These are phyloP conservation scores for Henningerozyma blattae DNA, from an alignment of 805 yeast species.

Conservation along the genomic window DNA sequence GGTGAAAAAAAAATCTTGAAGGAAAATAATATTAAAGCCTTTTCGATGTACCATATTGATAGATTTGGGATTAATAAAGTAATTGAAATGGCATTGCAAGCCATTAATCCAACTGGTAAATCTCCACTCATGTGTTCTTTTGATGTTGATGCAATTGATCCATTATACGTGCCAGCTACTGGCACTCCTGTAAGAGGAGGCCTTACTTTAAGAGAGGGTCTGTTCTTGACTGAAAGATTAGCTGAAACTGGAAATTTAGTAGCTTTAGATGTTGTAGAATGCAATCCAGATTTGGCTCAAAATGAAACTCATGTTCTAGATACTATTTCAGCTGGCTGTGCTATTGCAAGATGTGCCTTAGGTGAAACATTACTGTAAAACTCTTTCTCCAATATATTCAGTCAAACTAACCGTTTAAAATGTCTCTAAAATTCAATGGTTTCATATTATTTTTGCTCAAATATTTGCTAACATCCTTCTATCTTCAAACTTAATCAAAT, in stretches of 20 bases:
- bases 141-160: slow-evolving; percentile 96
- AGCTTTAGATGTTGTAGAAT: slow-evolving; percentile 87
- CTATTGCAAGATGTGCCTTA: slow-evolving; percentile 84
- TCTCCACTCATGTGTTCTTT: slow-evolving; percentile 82
- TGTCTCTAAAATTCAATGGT: no score
- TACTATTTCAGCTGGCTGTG: slow-evolving; percentile 82
- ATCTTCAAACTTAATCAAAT: no score
- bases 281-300: slow-evolving; percentile 81
- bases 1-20: slow-evolving; percentile 70
- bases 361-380: slow-evolving; percentile 62
- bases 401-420: no score
- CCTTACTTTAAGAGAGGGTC: slow-evolving; percentile 83
- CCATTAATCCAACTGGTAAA: slow-evolving; percentile 52
- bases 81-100: slow-evolving; percentile 78
- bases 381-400: no score
- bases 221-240: slow-evolving; percentile 81
- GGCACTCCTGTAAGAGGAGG: slow-evolving; percentile 99
- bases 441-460: no score
- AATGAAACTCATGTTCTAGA: slow-evolving; percentile 63
- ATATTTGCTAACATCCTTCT: no score
- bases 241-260: slow-evolving; percentile 83
- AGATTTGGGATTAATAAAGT: slow-evolving; percentile 87
- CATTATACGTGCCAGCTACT: slow-evolving; percentile 87
- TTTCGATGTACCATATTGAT: slow-evolving; percentile 92
- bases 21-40: slow-evolving; percentile 68